Base-by-base conservation (phyloP, 139 green algal species). In the Marvania coccoides region DNA sequence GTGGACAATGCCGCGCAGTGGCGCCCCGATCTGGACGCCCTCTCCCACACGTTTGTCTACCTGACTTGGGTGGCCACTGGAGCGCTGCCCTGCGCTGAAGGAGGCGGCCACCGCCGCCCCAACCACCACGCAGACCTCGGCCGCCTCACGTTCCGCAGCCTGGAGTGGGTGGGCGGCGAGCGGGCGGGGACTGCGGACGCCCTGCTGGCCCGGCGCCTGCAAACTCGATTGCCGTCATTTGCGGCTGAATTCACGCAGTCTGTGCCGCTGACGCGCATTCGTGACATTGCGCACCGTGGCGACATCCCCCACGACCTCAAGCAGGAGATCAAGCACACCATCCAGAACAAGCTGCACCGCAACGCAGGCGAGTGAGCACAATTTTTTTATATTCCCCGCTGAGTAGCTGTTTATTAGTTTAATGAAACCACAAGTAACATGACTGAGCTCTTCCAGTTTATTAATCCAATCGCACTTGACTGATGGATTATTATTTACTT, bases 301-400 rank as follows among this genome's bases (percentile, higher is more conserved):
- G 82, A 91, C 75, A 92, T 92, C 47, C 84, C 86, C 61, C 79
- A 81, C 26, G 80, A 91, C 29, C 70, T 94, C 24, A 95, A 97
- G 85, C 73, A 89, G 38, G 93, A 99, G 85, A 97, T 99, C 80
- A 99, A 99, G 85, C 94, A 99, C 82, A 99, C 94, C 26, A 88
- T 99, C 56, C 79, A 86, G 66, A 99, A 99, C 85, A 99, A 99
- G 88, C 83, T 99, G 58, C 94, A 99, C 80, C 83, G 93, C 67
- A 95, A 94, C 73, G 94, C 94, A 23, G n/a, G n/a, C n/a, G n/a
- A n/a, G n/a, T n/a, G n/a, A n/a, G n/a, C n/a, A n/a, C n/a, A n/a
- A n/a, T n/a, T n/a, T n/a, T n/a, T n/a, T n/a, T n/a, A n/a, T n/a
- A n/a, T n/a, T n/a, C n/a, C n/a, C n/a, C n/a, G n/a, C n/a, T n/a